Evolutionary conservation across 1,284 basidiomycete genomes (phyloP), one percentile per base, ranked within the genome.

Genomic region (Ganoderma lingzhi): DNA sequence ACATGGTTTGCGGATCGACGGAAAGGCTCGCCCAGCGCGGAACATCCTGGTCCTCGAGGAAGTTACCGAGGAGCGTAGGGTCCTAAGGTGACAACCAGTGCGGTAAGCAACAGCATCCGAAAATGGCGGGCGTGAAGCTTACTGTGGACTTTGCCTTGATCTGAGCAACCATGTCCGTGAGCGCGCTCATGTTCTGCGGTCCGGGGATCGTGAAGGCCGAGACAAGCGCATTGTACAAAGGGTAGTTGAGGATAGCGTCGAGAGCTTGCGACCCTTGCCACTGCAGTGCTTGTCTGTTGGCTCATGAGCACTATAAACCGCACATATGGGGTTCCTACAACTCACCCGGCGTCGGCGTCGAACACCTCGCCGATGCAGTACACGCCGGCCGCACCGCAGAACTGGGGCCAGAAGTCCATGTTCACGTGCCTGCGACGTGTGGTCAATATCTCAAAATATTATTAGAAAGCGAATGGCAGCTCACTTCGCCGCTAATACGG

Each of bases 331-430:
- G 23, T 23, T 23, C 23, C 23, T 23, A 23, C 23, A 23, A 73
- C 85, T 63, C 77, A 92, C 84, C 83, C 82, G 51, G 93, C 82
- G 64, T 91, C 86, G 44, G 82, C 78, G 37, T 84, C 88, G 76
- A 89, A 92, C 45, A 96, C 92, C 82, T 96, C 94, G 39, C 94
- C 94, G 64, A 95, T 94, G 73, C 93, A 95, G 82, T 94, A 96
- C 19, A 96, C 91, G 6, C 92, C 93, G 0, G 93, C 91, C 12
- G 87, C 87, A 32, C 80, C 82, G 74, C 89, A 91, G 79, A 96
- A 96, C 2, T 77, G 79, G 0, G 90, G 87, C 92, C 91, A 93
- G 77, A 93, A 94, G 67, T 85, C 83, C 62, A 84, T 83, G 64
- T 90, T 84, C 64, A 92, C 86, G 75, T 93, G 90, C 77, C 90